Evolutionary conservation across 2,329 filamentous ascomycete genomes (phyloP), one percentile per base, ranked within the genome.

Genomic region (Fusarium nelsonii): DNA sequence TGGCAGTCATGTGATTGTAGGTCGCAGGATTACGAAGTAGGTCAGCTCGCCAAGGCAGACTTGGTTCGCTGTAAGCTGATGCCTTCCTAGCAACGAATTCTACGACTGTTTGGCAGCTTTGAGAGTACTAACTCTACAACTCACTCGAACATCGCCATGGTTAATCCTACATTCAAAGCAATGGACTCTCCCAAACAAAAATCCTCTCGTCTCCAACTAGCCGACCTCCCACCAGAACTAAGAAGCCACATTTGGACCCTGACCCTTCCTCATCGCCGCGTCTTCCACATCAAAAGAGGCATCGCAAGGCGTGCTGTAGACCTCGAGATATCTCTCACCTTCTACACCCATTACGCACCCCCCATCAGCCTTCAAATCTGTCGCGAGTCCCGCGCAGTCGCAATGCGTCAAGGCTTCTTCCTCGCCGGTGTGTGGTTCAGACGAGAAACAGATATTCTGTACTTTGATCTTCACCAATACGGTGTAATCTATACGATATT

Each of bases 381-480:
- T 62, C 58, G 61, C 30, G 76, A 75, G 33, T 75, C 75, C 8
- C 77, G 77, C 23, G 36, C 54, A 15, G 58, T 72, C 8, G 75
- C 75, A 2, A 63, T 73, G 14, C 72, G 68, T 15, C 63, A 65
- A 9, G 74, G 75, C 15, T 75, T 74, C 68, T 73, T 75, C 50
- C 50, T 78, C 16, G 65, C 69, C 5, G 72, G 73, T 2, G 48
- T 63, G 5, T 76, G 73, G 73, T 77, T 78, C 53, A 75, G 68
- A 16, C 68, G 73, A 3, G 53, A 70, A 20, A 58, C 61, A 1
- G 74, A 78, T 50, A 60, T 78, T 15, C 63, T 80, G 15, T 77
- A 78, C 43, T 68, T 78, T 26, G 73, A 75, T 43, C 20, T 20
- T 20, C 20, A 20, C 20, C 20, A 20, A 20, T 20, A 20, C 20